These are phyloP conservation scores for Phytophthora tubulina DNA, from an alignment of 352 stramenopile species.

Conservation along the genomic window DNA sequence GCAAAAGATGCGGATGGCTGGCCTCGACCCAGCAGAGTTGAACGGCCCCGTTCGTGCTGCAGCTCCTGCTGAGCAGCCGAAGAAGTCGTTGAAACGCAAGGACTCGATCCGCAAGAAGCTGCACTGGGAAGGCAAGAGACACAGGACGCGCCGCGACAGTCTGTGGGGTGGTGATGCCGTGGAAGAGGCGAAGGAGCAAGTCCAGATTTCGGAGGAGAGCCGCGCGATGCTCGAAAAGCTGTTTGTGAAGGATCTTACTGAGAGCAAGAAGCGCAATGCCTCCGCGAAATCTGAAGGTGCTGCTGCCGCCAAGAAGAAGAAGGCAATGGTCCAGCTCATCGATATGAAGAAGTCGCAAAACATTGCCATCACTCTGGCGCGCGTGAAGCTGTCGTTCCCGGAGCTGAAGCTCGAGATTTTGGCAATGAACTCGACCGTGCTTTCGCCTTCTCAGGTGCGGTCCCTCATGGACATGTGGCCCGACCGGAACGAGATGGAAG, in stretches of 20 bases:
- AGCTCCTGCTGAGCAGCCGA: conserved; percentile 33
- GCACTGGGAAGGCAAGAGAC: conserved; percentile 81
- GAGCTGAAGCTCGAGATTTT: conserved; percentile 82
- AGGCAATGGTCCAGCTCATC: conserved; percentile 79
- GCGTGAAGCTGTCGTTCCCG: conserved; percentile 76
- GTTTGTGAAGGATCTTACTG: conserved; percentile 78
- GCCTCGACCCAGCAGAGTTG: conserved; percentile 73
- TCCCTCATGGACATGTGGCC: conserved; percentile 90
- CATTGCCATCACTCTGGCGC: conserved; percentile 85
- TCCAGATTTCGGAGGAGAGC: conserved; percentile 78
- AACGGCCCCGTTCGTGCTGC: conserved; percentile 56
- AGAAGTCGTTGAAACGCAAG: conserved; percentile 60
- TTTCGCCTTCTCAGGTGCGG: conserved; percentile 81
- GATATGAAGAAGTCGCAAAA: conserved; percentile 93
- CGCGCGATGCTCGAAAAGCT: conserved; percentile 78
- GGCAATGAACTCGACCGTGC: conserved; percentile 77
- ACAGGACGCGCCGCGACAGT: conserved; percentile 64
- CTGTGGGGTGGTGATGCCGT: conserved; percentile 61
- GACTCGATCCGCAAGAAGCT: conserved; percentile 89
- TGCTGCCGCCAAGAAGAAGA: conserved; percentile 62
- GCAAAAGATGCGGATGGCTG: conserved; percentile 86
- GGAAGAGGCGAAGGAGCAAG: conserved; percentile 53
- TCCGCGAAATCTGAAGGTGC: conserved; percentile 35
- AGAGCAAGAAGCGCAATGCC: conserved; percentile 59
- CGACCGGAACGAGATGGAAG: conserved; percentile 75